These are phyloP conservation scores for Aspergillus fischeri DNA, from an alignment of 2,329 filamentous ascomycete species.

Conservation along the genomic window DNA sequence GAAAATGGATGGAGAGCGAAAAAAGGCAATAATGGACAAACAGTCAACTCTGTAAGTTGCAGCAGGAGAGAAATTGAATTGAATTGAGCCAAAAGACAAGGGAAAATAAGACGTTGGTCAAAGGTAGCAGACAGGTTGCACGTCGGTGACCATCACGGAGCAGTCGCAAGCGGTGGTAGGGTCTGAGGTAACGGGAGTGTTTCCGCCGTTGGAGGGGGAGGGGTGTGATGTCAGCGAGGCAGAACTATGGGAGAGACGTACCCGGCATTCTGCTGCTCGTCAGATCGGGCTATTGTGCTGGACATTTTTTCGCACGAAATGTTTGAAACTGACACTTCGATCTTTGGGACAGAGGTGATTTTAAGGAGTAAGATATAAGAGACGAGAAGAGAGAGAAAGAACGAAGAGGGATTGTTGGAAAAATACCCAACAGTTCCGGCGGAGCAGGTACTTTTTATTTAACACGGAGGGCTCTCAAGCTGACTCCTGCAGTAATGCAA, in stretches of 20 bases:
- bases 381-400: slow-evolving; percentile 14
- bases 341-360: background rate
- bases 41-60: background rate
- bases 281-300: slow-evolving; percentile 48
- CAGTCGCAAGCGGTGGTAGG: background rate
- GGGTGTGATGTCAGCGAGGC: slow-evolving; percentile 38
- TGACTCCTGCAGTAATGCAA: slow-evolving; percentile 7
- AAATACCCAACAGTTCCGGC: slow-evolving; percentile 24
- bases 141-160: background rate
- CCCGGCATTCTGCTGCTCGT: slow-evolving; percentile 50
- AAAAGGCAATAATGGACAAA: background rate
- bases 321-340: background rate
- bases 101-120: background rate
- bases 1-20: background rate
- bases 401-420: slow-evolving; percentile 19
- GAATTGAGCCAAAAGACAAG: background rate
- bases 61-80: background rate
- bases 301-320: slow-evolving; percentile 42
- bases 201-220: slow-evolving; percentile 19
- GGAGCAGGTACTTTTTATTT: slow-evolving; percentile 32
- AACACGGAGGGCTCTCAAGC: slow-evolving; percentile 13
- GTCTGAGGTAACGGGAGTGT: slow-evolving; percentile 9
- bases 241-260: slow-evolving; percentile 35
- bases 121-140: background rate
- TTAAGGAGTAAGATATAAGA: slow-evolving; percentile 2